Conservation (phyloP, 345 rosid genomes). For the Lagerstroemia speciosa region DNA sequence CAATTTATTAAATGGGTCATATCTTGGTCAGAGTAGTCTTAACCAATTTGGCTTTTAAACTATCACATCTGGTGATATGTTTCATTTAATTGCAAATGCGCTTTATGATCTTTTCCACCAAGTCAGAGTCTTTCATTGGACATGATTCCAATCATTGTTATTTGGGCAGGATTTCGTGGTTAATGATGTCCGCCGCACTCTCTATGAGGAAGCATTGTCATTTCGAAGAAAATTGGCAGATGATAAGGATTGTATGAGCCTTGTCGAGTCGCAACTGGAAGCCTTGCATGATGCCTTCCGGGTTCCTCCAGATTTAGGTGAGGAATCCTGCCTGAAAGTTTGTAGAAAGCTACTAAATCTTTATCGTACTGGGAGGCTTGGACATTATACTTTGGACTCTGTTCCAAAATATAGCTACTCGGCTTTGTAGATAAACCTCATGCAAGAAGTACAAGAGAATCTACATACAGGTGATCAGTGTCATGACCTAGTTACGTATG, state of each 20-base stretch:
- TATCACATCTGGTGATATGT: background rate
- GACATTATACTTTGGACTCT: slow-evolving; percentile 55
- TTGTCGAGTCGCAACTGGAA: slow-evolving; percentile 34
- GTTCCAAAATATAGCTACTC: slow-evolving; percentile 11
- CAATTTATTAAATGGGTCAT: background rate
- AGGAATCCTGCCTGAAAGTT: slow-evolving; percentile 27
- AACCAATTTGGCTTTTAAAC: background rate
- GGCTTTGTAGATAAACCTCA: background rate
- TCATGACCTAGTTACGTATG: too few relatives aligned
- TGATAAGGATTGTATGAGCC: slow-evolving; percentile 28
- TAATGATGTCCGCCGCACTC: slow-evolving; percentile 39
- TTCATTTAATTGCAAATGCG: background rate
- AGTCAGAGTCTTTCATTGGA: background rate
- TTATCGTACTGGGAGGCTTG: slow-evolving; percentile 81
- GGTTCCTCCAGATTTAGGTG: slow-evolving; percentile 27
- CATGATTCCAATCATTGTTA: background rate
- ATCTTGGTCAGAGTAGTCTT: too few relatives aligned
- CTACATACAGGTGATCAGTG: too few relatives aligned
- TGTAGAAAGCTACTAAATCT: slow-evolving; percentile 56
- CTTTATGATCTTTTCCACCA: background rate
- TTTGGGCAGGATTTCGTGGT: slow-evolving; percentile 51
- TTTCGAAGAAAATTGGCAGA: slow-evolving; percentile 25
- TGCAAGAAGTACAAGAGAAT: background rate
- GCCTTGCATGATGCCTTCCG: slow-evolving; percentile 33
- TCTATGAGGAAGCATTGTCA: slow-evolving; percentile 35